phyloP scores from a whole-genome alignment of 2,329 filamentous ascomycete species.

The Penicillium sp. region DNA sequence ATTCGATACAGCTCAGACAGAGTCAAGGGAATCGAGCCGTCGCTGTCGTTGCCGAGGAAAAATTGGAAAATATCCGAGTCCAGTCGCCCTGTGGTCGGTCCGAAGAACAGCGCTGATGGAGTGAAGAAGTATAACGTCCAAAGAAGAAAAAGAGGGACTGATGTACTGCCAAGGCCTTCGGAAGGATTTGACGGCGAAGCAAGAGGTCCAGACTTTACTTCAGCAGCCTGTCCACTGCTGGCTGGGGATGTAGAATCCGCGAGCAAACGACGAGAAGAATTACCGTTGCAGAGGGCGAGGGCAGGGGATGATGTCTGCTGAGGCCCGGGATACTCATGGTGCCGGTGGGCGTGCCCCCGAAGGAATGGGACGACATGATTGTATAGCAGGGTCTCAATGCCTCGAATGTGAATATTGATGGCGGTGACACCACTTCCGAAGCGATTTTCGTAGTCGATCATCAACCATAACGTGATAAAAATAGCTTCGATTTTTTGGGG shows the following conservation, averaged over 20 bases:
- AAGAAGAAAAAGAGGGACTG: slow-evolving; percentile 29
- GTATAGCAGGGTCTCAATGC: slow-evolving; percentile 25
- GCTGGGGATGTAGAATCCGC: neutral
- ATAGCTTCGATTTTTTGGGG: slow-evolving; percentile 28
- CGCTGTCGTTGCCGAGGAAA: slow-evolving; percentile 21
- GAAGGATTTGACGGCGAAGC: neutral
- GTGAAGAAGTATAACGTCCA: slow-evolving; percentile 33
- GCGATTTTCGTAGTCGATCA: slow-evolving; percentile 33
- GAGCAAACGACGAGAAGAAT: neutral
- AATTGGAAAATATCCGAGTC: slow-evolving; percentile 25
- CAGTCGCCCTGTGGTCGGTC: slow-evolving; percentile 14
- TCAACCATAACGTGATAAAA: slow-evolving; percentile 31
- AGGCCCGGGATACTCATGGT: neutral
- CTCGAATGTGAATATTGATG: slow-evolving; percentile 28
- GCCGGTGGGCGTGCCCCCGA: neutral
- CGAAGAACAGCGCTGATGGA: slow-evolving; percentile 24
- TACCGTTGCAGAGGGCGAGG: neutral
- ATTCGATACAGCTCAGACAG: slow-evolving; percentile 28
- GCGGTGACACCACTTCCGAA: slow-evolving; percentile 27
- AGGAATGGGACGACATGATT: slow-evolving; percentile 29
- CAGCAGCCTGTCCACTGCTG: neutral
- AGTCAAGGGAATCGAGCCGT: slow-evolving; percentile 5
- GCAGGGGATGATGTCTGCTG: neutral
- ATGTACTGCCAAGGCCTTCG: slow-evolving; percentile 21
- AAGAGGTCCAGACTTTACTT: neutral